Evolutionary conservation across 345 rosid genomes (phyloP).

Genomic region (Conringia planisiliqua): DNA sequence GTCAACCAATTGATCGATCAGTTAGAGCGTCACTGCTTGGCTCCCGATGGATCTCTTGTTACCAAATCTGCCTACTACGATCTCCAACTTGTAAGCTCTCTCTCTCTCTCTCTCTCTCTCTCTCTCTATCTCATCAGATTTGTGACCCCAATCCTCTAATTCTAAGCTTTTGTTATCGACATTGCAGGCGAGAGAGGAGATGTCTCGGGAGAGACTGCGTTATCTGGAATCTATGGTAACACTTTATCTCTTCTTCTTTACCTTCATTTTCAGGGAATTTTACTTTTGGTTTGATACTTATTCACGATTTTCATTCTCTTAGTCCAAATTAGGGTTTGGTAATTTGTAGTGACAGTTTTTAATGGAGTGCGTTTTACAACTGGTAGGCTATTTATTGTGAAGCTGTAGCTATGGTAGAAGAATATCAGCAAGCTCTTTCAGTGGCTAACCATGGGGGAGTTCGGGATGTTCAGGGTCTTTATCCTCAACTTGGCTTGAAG

Average conservation of each 20-base stretch:
- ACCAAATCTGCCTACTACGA: slow-evolving; percentile 83
- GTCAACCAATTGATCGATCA: slow-evolving; percentile 80
- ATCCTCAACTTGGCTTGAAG: slow-evolving; percentile 71
- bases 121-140: slow-evolving; percentile 13
- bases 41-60: slow-evolving; percentile 92
- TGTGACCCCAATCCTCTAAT: slow-evolving; percentile 7
- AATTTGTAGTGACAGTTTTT: slow-evolving; percentile 1
- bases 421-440: slow-evolving; percentile 81
- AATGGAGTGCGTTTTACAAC: not conserved
- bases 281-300: not conserved
- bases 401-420: slow-evolving; percentile 90
- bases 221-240: slow-evolving; percentile 93
- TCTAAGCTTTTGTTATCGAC: slow-evolving; percentile 5
- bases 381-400: slow-evolving; percentile 79
- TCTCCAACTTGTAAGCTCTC: slow-evolving; percentile 70
- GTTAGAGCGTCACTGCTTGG: slow-evolving; percentile 94
- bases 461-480: slow-evolving; percentile 69
- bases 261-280: not conserved
- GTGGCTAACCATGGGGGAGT: slow-evolving; percentile 67
- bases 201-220: slow-evolving; percentile 83
- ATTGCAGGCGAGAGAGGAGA: slow-evolving; percentile 92
- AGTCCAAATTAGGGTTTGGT: slow-evolving; percentile 4
- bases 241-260: not conserved
- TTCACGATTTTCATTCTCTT: not conserved
- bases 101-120: not conserved